Base-by-base conservation (phyloP, 768 basidiomycete species). In the Suillus placidus region DNA sequence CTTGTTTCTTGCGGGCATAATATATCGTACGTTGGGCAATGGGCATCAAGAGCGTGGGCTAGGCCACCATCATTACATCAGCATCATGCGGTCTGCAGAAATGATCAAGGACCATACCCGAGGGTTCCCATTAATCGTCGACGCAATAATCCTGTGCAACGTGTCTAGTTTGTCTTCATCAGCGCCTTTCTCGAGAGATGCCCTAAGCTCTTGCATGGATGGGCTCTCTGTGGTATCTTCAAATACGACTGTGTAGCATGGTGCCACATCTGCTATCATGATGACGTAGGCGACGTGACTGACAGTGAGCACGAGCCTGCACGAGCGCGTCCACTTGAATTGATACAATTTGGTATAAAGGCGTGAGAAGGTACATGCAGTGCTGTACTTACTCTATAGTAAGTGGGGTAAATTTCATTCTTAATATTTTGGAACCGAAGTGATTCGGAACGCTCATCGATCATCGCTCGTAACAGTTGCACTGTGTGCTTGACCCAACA, bases 11-110 rank as follows among this genome's bases (percentile, higher is more conserved):
- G n/a, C n/a, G n/a, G n/a, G n/a, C n/a, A n/a, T n/a, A n/a, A n/a
- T n/a, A 80, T 90, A 97, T 87, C 99, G 97, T 70, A 99, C 98
- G 78, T n/a, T n/a, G n/a, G n/a, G n/a, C n/a, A n/a, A n/a, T n/a
- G n/a, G n/a, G n/a, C n/a, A n/a, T n/a, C n/a, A n/a, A n/a, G n/a
- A n/a, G n/a, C n/a, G n/a, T n/a, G n/a, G n/a, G n/a, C n/a, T n/a
- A n/a, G n/a, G n/a, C n/a, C n/a, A n/a, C n/a, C n/a, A n/a, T n/a
- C n/a, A n/a, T n/a, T n/a, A n/a, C n/a, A 99, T 91, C 6, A 95
- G 94, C 96, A 99, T 99, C 80, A 98, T 23, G 12, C 10, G 4
- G 12, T 12, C n/a, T 23, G 12, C 5, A 49, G 14, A 7, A 52
- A 8, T 16, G 8, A 30, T 52, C 16, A 37, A n/a, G 74, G 13